Conservation (phyloP, 1,139 yeast genomes). For the Sugiyamaella pinicola region DNA sequence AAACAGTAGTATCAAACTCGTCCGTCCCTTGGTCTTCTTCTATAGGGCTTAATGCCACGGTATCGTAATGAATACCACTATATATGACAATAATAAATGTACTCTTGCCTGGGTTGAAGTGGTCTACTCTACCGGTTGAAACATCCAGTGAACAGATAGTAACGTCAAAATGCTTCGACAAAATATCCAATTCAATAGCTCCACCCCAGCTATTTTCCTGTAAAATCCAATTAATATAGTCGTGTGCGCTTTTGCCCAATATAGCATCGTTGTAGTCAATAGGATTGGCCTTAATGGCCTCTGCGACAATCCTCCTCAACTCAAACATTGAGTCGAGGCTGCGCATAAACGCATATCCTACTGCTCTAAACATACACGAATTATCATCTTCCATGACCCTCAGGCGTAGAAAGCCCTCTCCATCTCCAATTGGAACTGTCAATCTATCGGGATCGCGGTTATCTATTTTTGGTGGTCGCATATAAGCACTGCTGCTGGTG, state of each 20-base stretch:
- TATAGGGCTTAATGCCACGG: conserved; percentile 50
- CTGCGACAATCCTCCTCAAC: conserved; percentile 53
- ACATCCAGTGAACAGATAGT: conserved; percentile 68
- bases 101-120: conserved; percentile 52
- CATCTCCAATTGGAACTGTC: conserved; percentile 29
- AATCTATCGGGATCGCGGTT: conserved; percentile 11
- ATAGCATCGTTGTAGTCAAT: conserved; percentile 58
- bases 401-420: conserved; percentile 46
- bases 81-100: conserved; percentile 60
- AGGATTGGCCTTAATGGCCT: conserved; percentile 50
- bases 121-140: conserved; percentile 61
- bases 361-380: conserved; percentile 74
- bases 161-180: conserved; percentile 57
- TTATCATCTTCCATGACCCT: conserved; percentile 77
- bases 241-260: conserved; percentile 54
- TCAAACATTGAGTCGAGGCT: conserved; percentile 47
- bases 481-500: neutral
- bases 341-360: conserved; percentile 56
- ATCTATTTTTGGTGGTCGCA: neutral
- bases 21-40: conserved; percentile 34
- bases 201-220: conserved; percentile 80
- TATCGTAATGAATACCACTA: conserved; percentile 78
- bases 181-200: conserved; percentile 72
- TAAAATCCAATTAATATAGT: conserved; percentile 65
- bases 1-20: conserved; percentile 49